Evolutionary conservation across 805 yeast genomes (phyloP), one percentile per base, ranked within the genome.

Genomic region (Yarrowia sp.): DNA sequence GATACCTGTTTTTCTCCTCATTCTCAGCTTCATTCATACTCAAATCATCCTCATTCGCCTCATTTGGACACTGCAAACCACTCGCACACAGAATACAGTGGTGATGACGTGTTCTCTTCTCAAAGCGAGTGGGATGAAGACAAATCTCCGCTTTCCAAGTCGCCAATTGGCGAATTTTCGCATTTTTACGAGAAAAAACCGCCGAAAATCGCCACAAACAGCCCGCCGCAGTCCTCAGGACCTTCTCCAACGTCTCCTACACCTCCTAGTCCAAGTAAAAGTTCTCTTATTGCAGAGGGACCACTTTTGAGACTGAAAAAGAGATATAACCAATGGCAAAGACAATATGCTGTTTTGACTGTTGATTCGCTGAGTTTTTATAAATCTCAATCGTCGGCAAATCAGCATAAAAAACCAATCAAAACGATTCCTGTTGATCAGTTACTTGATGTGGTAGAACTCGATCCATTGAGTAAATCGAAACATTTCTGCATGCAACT

Each of bases 251-350:
- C 57, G 4, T 50, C 42, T 1, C 43, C 58, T 0, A 13, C 58
- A 6, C 18, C 58, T 4, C 58, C 58, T 1, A 22, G 33, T 4
- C 42, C 58, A 2, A 22, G 43, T 8, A 36, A 6, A 4, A 18
- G 35, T 18, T n/a, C 18, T 2, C 33, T 51, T 6, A 51, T 83
- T 14, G 79, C 77, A 39, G 71, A 76, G 64, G 86, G 86, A 0
- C 71, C 75, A 53, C 67, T 83, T 13, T 68, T 76, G 42, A 71
- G 83, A 11, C 74, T 81, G 28, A 75, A 75, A 65, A 79, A 78
- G 60, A 71, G 80, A 11, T 78, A 78, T 69, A 80, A 78, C 68
- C 84, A 82, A 67, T 83, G 86, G 86, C 78, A 76, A 61, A 71
- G 72, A 65, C 77, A 77, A 67, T 80, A 78, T 68, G 74, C 81